Evolutionary conservation across 2,329 filamentous ascomycete genomes (phyloP), one percentile per base, ranked within the genome.

Genomic region (Ophiostoma angusticollis): DNA sequence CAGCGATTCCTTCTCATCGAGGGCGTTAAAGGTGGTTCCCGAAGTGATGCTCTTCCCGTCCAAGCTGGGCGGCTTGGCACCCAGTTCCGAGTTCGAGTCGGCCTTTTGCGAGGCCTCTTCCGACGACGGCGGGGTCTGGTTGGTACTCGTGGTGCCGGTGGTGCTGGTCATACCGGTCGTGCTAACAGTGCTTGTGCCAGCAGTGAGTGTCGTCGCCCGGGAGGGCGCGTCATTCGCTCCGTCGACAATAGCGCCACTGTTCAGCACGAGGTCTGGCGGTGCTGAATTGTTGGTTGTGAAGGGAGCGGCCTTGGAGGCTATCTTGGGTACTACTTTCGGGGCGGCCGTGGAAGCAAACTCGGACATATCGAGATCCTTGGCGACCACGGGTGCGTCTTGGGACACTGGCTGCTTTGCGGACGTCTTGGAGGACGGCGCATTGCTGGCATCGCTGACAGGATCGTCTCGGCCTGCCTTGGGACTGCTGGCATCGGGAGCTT

Each of bases 1-100:
- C 39, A 95, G 68, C 6, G 87, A 95, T 56, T 95, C 89, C 57
- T 95, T 95, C 59, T 96, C 89, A 52, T 96, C 89, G 54, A 95
- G 67, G n/a, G 84, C 86, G 61, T 54, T 54, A 37, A 94, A 95
- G 0, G 89, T 95, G 5, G 85, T 93, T 13, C 84, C 85, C 19
- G 89, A 96, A 5, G 85, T 85, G 51, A 93, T 84, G 57, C 87
- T 95, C 63, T 95, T 95, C 35, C 84, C 86, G 56, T 95, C 89
- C 29, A 94, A 68, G 54, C 86, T 95, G 25, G 84, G 81, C 37
- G 84, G 84, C 59, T 95, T 95, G 3, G 79, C 86, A 28, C 68
- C 74, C 21, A 78, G 59, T 40, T 80, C 75, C 3, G 74, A 80
- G 49, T 62, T 71, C 3, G 74, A 79, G 53, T 80, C 75, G 30